Conservation (phyloP, 1,284 basidiomycete species). For the Cutaneotrichosporon sp. region DNA sequence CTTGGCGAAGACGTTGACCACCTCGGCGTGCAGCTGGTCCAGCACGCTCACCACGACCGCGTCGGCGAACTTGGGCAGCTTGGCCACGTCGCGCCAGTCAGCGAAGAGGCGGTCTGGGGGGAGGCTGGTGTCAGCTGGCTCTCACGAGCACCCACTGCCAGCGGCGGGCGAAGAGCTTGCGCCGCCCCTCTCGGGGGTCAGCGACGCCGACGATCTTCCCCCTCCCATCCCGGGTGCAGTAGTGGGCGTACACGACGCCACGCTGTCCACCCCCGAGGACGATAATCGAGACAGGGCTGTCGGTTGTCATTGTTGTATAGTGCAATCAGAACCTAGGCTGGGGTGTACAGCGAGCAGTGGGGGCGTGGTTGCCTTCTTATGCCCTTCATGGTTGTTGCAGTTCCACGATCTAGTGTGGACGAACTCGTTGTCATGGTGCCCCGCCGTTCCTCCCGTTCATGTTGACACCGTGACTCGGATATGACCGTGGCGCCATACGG, state of each 20-base stretch:
- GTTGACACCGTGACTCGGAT: too few species aligned
- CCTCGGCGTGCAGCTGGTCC: conserved; percentile 68
- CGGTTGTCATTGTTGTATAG: conserved; percentile 7
- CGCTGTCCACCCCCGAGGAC: conserved; percentile 74
- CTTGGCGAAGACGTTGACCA: conserved; percentile 64
- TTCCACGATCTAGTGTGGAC: too few species aligned
- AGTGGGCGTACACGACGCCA: conserved; percentile 66
- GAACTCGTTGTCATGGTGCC: too few species aligned
- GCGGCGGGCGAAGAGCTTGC: conserved; percentile 55
- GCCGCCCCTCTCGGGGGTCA: conserved; percentile 68
- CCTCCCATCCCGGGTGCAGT: conserved; percentile 59
- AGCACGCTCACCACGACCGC: conserved; percentile 67
- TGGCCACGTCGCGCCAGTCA: conserved; percentile 65
- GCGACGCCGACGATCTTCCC: conserved; percentile 76
- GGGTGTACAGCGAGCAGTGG: too few species aligned
- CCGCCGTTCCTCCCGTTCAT: too few species aligned
- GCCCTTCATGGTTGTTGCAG: too few species aligned
- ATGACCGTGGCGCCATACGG: too few species aligned
- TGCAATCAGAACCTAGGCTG: too few species aligned
- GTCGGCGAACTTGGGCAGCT: conserved; percentile 67
- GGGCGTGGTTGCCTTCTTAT: too few species aligned
- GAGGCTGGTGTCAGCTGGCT: conserved; percentile 43
- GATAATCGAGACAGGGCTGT: conserved; percentile 51
- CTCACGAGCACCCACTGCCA: conserved; percentile 53
- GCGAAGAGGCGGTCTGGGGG: conserved; percentile 63